Evolutionary conservation across 768 basidiomycete species (phyloP).

Genomic region (Boletellus emodensis): DNA sequence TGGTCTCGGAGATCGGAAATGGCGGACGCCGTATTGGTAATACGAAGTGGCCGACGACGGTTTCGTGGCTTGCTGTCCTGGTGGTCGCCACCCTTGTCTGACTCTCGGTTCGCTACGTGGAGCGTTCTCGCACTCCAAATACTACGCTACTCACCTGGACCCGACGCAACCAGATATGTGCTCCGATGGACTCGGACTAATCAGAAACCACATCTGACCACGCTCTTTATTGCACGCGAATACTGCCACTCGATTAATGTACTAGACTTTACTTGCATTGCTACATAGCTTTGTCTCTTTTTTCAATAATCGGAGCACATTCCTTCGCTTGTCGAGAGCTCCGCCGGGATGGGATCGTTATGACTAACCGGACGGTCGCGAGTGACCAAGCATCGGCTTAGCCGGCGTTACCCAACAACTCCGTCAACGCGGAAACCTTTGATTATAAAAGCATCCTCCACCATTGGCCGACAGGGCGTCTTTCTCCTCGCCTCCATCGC

Average conservation of each 20-base stretch:
- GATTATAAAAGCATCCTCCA: too few species aligned
- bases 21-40: neutral
- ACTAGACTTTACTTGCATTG: neutral
- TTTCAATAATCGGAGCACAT: neutral
- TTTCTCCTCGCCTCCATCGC: neutral
- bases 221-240: neutral
- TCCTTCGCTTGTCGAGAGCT: too few species aligned
- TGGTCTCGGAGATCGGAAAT: conserved; percentile 3
- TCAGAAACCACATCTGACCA: neutral
- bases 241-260: conserved; percentile 2
- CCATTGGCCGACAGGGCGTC: conserved; percentile 3
- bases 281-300: conserved; percentile 12
- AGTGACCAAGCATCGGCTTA: conserved; percentile 10
- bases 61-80: conserved; percentile 3
- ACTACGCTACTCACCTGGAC: too few species aligned
- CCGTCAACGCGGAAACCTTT: too few species aligned
- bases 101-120: neutral
- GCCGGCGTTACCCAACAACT: neutral
- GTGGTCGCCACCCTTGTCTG: neutral
- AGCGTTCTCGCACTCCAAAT: neutral
- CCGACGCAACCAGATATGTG: neutral
- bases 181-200: neutral
- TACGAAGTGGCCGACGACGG: conserved; percentile 5
- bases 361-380: neutral
- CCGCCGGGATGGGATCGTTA: too few species aligned